Evolutionary conservation across 495 filamentous ascomycete species (phyloP).

Genomic region (Mycothermus thermophilus): DNA sequence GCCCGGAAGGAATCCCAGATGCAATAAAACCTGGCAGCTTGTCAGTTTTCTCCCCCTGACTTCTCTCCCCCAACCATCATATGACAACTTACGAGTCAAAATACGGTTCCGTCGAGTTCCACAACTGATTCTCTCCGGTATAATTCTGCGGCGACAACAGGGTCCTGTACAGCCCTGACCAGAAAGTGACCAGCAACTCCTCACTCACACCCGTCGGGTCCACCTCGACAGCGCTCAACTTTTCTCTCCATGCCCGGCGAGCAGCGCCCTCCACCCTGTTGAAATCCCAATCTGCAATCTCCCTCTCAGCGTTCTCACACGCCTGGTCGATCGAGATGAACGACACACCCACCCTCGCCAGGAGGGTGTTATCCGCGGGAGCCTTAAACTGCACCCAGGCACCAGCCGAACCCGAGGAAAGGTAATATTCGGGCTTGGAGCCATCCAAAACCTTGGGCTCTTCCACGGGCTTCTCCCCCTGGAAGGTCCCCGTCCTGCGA

Average conservation of each 20-base stretch:
- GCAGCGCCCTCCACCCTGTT: conserved; percentile 37
- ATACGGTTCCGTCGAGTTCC: conserved; percentile 59
- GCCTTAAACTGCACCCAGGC: conserved; percentile 47
- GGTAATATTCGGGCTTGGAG: conserved; percentile 22
- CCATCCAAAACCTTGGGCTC: conserved; percentile 33
- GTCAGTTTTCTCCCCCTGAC: conserved; percentile 7
- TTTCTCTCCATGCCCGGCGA: conserved; percentile 44
- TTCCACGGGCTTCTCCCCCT: conserved; percentile 29
- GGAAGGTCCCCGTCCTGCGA: conserved; percentile 42
- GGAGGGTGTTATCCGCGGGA: conserved; percentile 28
- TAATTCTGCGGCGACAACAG: conserved; percentile 59
- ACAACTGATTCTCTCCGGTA: conserved; percentile 60
- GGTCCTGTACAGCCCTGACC: conserved; percentile 52
- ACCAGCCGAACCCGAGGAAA: conserved; percentile 45
- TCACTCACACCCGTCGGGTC: conserved; percentile 39
- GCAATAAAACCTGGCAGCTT: conserved; percentile 43
- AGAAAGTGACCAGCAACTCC: conserved; percentile 48
- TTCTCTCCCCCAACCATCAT: conserved; percentile 27
- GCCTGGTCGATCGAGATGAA: conserved; percentile 50
- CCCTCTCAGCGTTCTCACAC: conserved; percentile 48
- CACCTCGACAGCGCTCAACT: conserved; percentile 42
- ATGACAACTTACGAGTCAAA: conserved; percentile 43
- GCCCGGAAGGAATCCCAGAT: conserved; percentile 65
- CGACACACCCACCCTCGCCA: conserved; percentile 51
- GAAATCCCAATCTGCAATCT: conserved; percentile 50